These are phyloP conservation scores for Cercospora sesami DNA, from an alignment of 2,329 filamentous ascomycete species.

Conservation along the genomic window DNA sequence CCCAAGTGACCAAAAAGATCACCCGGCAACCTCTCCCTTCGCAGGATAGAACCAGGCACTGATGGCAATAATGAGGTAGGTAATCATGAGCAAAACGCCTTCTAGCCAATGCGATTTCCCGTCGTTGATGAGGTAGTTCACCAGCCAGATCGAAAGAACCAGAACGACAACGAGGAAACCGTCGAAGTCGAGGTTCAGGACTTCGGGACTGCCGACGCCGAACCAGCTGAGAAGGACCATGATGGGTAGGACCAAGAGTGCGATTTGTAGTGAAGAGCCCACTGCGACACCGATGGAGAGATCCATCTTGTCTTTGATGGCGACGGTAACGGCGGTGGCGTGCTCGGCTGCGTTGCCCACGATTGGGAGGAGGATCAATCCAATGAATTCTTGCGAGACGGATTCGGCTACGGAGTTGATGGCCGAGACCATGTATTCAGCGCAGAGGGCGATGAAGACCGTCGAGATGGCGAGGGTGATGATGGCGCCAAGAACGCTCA, in stretches of 20 bases:
- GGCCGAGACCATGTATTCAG: conserved; percentile 63
- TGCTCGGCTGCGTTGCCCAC: conserved; percentile 68
- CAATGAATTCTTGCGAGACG: conserved; percentile 62
- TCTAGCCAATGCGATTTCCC: conserved; percentile 56
- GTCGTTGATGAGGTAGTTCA: conserved; percentile 63
- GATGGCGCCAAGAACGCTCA: conserved; percentile 71
- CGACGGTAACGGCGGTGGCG: conserved; percentile 61
- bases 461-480: conserved; percentile 71
- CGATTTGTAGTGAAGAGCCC: conserved; percentile 66
- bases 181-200: conserved; percentile 79
- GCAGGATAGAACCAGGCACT: conserved; percentile 55
- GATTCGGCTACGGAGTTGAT: conserved; percentile 56
- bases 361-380: conserved; percentile 64
- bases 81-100: conserved; percentile 53
- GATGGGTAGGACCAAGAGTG: conserved; percentile 61
- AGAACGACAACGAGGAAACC: conserved; percentile 76
- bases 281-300: conserved; percentile 66
- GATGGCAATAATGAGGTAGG: conserved; percentile 62
- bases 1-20: not conserved
- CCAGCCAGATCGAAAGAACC: conserved; percentile 57
- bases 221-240: conserved; percentile 64
- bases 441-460: conserved; percentile 75
- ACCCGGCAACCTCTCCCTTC: conserved; percentile 26
- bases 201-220: conserved; percentile 47
- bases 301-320: conserved; percentile 68